Evolutionary conservation across 495 filamentous ascomycete species (phyloP).

Genomic region (Xeromyces bisporus): DNA sequence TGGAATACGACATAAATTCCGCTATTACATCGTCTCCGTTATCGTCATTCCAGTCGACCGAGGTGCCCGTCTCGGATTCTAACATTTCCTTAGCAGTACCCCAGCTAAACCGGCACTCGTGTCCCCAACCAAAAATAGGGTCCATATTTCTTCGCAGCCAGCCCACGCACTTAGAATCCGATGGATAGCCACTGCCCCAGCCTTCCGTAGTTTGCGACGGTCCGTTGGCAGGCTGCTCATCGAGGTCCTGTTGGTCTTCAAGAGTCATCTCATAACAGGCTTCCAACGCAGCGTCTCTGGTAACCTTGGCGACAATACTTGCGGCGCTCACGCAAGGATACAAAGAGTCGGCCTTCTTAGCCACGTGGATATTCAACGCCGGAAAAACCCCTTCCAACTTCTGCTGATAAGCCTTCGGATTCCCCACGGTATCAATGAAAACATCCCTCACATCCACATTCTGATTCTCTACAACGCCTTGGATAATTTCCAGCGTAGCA

Average conservation of each 20-base stretch:
- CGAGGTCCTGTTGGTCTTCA: constrained; percentile 3
- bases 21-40: constrained; percentile 56
- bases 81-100: constrained; percentile 86
- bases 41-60: constrained; percentile 71
- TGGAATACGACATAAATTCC: constrained; percentile 44
- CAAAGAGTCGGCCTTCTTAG: constrained; percentile 86
- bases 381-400: constrained; percentile 77
- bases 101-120: constrained; percentile 88
- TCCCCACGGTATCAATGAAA: constrained; percentile 90
- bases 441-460: constrained; percentile 74
- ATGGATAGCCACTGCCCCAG: constrained; percentile 91
- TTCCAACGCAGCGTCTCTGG: constrained; percentile 74
- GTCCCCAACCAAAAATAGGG: constrained; percentile 87
- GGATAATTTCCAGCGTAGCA: constrained; percentile 74
- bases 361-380: constrained; percentile 62
- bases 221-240: constrained; percentile 1
- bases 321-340: constrained; percentile 92
- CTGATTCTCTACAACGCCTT: constrained; percentile 45
- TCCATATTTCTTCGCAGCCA: constrained; percentile 85
- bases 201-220: constrained; percentile 14
- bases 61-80: constrained; percentile 44
- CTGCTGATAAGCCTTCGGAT: constrained; percentile 62
- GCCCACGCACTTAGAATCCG: constrained; percentile 57
- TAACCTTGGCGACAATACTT: constrained; percentile 89
- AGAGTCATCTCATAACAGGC: constrained; percentile 43